phyloP scores from a whole-genome alignment of 202 grass and related monocot genomes.

The Panicum hallii region DNA sequence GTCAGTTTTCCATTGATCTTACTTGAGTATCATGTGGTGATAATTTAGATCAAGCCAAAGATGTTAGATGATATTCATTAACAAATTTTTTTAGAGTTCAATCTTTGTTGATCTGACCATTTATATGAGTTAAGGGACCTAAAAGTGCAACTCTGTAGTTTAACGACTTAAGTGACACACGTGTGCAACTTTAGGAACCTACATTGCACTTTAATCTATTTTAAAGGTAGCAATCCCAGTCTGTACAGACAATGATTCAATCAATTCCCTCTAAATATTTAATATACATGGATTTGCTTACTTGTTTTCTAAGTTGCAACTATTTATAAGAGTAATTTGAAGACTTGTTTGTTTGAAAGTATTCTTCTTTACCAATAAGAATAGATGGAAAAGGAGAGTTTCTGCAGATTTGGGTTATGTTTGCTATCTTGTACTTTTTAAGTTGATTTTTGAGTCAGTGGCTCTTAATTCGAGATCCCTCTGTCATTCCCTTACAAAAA shows the following conservation, averaged over 20 bases:
- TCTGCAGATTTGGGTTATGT: slow-evolving; percentile 1
- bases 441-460: not conserved
- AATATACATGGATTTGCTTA: not conserved
- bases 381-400: not conserved
- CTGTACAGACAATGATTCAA: not conserved
- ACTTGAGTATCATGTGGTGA: not conserved
- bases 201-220: not conserved
- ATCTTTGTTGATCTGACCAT: not conserved
- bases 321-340: not conserved
- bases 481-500: not conserved
- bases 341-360: slow-evolving; percentile 1
- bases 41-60: slow-evolving; percentile 16
- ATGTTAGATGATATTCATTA: not conserved
- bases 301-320: not conserved
- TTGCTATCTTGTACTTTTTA: not conserved
- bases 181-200: not conserved
- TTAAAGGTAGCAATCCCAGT: not conserved
- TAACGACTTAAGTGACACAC: not conserved
- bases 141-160: not conserved
- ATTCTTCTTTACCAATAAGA: not conserved
- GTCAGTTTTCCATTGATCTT: slow-evolving; percentile 1
- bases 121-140: slow-evolving; percentile 5
- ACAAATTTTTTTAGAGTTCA: not conserved
- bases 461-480: not conserved
- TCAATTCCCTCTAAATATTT: slow-evolving; percentile 11